Conservation (phyloP, 257 asterid species). For the Eucommia ulmoides region DNA sequence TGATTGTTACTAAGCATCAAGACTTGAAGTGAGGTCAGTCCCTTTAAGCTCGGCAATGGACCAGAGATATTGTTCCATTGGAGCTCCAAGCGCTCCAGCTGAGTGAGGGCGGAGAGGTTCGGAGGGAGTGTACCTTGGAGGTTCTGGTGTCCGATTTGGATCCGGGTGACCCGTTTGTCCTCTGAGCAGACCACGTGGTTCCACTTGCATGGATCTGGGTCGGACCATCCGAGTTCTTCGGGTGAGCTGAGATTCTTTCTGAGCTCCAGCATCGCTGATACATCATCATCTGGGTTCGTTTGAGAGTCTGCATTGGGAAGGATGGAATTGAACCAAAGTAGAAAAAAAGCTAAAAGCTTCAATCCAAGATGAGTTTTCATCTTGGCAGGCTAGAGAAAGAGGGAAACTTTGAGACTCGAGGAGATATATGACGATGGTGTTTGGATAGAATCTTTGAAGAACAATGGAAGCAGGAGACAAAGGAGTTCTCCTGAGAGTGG, state of each 20-base stretch:
- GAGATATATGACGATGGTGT: slow-evolving; percentile 1
- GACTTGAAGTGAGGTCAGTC: slow-evolving; percentile 46
- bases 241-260: slow-evolving; percentile 53
- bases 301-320: slow-evolving; percentile 26
- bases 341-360: slow-evolving; percentile 27
- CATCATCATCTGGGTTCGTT: slow-evolving; percentile 26
- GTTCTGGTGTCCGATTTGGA: slow-evolving; percentile 61
- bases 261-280: slow-evolving; percentile 58
- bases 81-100: slow-evolving; percentile 65
- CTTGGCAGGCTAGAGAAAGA: slow-evolving; percentile 5
- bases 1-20: slow-evolving; percentile 60
- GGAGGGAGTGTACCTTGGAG: slow-evolving; percentile 68
- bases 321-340: slow-evolving; percentile 28
- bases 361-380: slow-evolving; percentile 30
- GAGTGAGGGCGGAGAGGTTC: slow-evolving; percentile 43
- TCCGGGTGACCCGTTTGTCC: slow-evolving; percentile 58
- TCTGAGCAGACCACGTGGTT: slow-evolving; percentile 39
- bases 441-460: neutral
- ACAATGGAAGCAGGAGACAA: neutral
- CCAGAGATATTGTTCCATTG: slow-evolving; percentile 80
- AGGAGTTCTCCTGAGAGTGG: neutral
- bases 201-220: slow-evolving; percentile 90
- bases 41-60: slow-evolving; percentile 63
- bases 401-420: slow-evolving; percentile 1
- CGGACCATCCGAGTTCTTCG: slow-evolving; percentile 44